Evolutionary conservation across 2,329 filamentous ascomycete species (phyloP).

Genomic region (Pestalotiopsis sp.): DNA sequence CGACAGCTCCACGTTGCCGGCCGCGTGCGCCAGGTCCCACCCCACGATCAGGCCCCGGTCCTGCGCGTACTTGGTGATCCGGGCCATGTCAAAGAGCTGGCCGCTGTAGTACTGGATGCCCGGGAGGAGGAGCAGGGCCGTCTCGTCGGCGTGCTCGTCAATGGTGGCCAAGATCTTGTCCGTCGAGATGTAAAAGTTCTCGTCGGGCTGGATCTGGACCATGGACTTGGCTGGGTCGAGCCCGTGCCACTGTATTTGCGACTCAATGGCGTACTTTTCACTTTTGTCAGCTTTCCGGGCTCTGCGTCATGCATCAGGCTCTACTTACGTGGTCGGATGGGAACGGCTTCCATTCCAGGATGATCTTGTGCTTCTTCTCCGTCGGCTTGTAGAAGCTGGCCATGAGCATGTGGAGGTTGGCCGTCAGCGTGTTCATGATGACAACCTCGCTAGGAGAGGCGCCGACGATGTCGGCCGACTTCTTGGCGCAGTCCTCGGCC

Average conservation of each 20-base stretch:
- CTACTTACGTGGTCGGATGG: constrained; percentile 74
- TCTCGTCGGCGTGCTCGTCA: constrained; percentile 69
- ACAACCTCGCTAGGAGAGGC: constrained; percentile 73
- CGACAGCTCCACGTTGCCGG: constrained; percentile 75
- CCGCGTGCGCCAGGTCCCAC: constrained; percentile 88
- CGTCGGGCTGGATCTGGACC: constrained; percentile 69
- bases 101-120: constrained; percentile 93
- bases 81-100: constrained; percentile 80
- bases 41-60: constrained; percentile 71
- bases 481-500: constrained; percentile 69
- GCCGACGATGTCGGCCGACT: constrained; percentile 74
- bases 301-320: too few species aligned
- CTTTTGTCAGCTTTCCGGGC: neutral
- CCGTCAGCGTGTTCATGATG: constrained; percentile 84
- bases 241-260: constrained; percentile 73
- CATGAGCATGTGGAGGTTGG: constrained; percentile 80
- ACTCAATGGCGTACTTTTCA: constrained; percentile 74
- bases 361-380: constrained; percentile 68
- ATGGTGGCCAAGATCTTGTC: constrained; percentile 72
- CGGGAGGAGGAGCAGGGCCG: constrained; percentile 77
- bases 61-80: constrained; percentile 77
- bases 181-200: constrained; percentile 65
- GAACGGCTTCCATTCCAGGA: constrained; percentile 88
- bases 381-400: constrained; percentile 80
- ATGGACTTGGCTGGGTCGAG: constrained; percentile 67